Conservation (phyloP, 1,284 basidiomycete species). For the Golubevia sp. region DNA sequence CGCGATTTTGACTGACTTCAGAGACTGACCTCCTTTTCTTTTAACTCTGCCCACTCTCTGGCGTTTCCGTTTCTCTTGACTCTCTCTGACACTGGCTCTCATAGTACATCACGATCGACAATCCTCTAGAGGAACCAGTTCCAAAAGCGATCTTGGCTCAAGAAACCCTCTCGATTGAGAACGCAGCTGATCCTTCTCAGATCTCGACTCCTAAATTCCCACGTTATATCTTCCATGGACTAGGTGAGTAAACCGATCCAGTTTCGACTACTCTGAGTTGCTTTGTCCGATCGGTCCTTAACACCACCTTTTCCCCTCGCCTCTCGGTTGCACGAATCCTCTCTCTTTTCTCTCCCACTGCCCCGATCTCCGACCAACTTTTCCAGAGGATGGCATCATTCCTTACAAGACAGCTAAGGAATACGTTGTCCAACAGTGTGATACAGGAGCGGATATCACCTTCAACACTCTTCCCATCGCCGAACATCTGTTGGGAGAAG, state of each 20-base stretch:
- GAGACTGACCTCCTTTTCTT: no score
- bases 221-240: constrained; percentile 43
- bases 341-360: background rate
- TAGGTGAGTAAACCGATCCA: no score
- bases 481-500: constrained; percentile 11
- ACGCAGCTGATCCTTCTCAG: constrained; percentile 7
- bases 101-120: constrained; percentile 28
- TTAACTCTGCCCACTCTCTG: no score
- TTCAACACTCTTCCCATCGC: constrained; percentile 19
- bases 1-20: no score
- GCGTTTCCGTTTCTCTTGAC: no score
- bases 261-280: no score
- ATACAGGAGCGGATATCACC: constrained; percentile 38
- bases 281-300: no score
- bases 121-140: constrained; percentile 24
- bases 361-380: background rate
- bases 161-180: constrained; percentile 25
- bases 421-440: constrained; percentile 44
- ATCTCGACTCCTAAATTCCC: constrained; percentile 27
- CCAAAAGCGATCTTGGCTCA: constrained; percentile 13
- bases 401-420: constrained; percentile 22
- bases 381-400: constrained; percentile 42
- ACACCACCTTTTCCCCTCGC: no score
- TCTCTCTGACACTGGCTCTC: no score
- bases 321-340: no score